Base-by-base conservation (phyloP, 306 rosid genomes). In the Cucumis cinereus region DNA sequence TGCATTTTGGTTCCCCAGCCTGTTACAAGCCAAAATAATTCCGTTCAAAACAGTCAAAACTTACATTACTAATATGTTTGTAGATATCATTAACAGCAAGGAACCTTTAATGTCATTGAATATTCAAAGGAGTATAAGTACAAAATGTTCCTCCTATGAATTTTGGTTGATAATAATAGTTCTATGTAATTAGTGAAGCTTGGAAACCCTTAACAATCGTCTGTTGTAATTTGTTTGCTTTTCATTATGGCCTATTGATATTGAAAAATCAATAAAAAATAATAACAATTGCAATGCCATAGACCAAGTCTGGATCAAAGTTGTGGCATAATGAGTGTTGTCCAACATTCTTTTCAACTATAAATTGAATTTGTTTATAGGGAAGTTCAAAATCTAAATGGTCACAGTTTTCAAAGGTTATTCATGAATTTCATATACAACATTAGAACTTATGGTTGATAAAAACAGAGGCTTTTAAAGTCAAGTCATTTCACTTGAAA, bases 1-100 rank as follows among this genome's bases (percentile, higher is more conserved):
- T 73, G 99, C 99, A 88, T 92, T 97, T 87, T 95, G 98, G 81
- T 95, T 95, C 52, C 99, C 99, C 58, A 89, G 85, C 79, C 99
- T 90, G 82, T 95, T 98, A 79, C 99, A 95, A 77, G 97, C 97
- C 75, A 95, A 30, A n/a, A 33, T 53, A 71, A 72, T 60, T 68
- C 56, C 10, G 28, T 72, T 79, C 73, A 35, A 36, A 78, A 78
- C 26, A 19, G 26, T 19, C 17, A 11, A 49, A 49, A 60, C 89
- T 89, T 85, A 92, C 99, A 74, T 89, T 92, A 81, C 87, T 75
- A 69, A 95, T 95, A 84, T 95, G 99, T 43, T 82, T 79, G 62
- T 92, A 92, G 70, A 95, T 95, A 88, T 95, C 99, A 76, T 88
- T 69, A 76, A 95, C 99, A 24, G 99, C 8, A 60, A 5, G 66